Evolutionary conservation across 306 rosid genomes (phyloP).

Genomic region (Dryas octopetala): DNA sequence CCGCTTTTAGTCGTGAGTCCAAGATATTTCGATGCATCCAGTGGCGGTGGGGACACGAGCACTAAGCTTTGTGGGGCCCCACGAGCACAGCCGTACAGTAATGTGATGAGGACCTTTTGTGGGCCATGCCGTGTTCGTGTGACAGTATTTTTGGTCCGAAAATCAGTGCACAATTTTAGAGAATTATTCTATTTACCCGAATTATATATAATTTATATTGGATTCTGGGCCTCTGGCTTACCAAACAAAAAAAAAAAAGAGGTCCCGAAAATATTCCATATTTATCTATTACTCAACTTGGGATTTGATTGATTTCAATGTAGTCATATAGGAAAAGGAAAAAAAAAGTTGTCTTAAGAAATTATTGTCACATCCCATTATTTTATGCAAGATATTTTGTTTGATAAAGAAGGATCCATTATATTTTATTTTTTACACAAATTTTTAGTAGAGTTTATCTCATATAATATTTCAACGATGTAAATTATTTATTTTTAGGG

Average conservation of each 20-base stretch:
- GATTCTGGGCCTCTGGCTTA: not conserved
- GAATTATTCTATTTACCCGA: not conserved
- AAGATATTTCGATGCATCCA: conserved; percentile 6
- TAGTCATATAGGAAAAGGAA: not conserved
- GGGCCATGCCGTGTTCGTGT: conserved; percentile 28
- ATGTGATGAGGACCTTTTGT: conserved; percentile 30
- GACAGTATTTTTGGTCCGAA: conserved; percentile 17
- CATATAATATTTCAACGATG: too few species aligned
- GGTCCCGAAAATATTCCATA: not conserved
- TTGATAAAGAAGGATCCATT: too few species aligned
- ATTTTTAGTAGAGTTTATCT: too few species aligned
- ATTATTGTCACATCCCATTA: too few species aligned
- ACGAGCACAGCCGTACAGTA: conserved; percentile 30
- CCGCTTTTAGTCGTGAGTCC: not conserved
- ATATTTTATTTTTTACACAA: too few species aligned
- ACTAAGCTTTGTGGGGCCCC: not conserved
- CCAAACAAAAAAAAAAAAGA: too few species aligned
- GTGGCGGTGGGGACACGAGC: conserved; percentile 31
- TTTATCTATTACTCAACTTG: not conserved
- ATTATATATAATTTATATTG: not conserved
- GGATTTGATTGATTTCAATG: not conserved
- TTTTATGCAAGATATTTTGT: too few species aligned
- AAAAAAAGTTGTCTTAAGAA: too few species aligned
- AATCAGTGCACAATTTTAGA: conserved; percentile 37
- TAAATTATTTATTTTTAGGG: too few species aligned